Conservation (phyloP, 2,329 filamentous ascomycete species). For the Penicillium rolfsii region DNA sequence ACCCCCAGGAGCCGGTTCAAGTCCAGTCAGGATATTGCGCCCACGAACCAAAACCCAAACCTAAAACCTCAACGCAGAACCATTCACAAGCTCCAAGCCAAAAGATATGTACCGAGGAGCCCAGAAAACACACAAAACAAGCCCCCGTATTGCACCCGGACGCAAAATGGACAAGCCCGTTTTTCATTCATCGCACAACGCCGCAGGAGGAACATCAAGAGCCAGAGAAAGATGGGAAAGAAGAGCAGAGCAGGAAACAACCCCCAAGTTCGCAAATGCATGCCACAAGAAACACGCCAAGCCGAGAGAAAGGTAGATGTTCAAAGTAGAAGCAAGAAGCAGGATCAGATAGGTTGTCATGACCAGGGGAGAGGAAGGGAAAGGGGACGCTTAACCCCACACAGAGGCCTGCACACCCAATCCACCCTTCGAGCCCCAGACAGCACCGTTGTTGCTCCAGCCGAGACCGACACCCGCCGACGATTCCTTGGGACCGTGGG, state of each 20-base stretch:
- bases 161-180: conserved; percentile 10
- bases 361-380: neutral
- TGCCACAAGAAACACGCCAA: conserved; percentile 12
- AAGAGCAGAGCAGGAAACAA: neutral
- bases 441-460: conserved; percentile 79
- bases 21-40: conserved; percentile 1
- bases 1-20: neutral
- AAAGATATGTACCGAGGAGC: conserved; percentile 38
- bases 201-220: conserved; percentile 26
- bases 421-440: conserved; percentile 81
- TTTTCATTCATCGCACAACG: conserved; percentile 31
- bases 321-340: conserved; percentile 2
- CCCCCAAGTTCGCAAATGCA: conserved; percentile 25
- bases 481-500: conserved; percentile 44
- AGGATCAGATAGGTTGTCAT: conserved; percentile 1
- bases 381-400: conserved; percentile 70
- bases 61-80: neutral
- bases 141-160: conserved; percentile 8
- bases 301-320: conserved; percentile 2
- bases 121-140: conserved; percentile 12
- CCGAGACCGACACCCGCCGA: conserved; percentile 56
- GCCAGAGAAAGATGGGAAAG: neutral
- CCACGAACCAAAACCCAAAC: neutral
- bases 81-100: neutral
- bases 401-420: conserved; percentile 89